Evolutionary conservation across 108 stramenopile species (phyloP).

Genomic region (Pseudonitzschia pungens): DNA sequence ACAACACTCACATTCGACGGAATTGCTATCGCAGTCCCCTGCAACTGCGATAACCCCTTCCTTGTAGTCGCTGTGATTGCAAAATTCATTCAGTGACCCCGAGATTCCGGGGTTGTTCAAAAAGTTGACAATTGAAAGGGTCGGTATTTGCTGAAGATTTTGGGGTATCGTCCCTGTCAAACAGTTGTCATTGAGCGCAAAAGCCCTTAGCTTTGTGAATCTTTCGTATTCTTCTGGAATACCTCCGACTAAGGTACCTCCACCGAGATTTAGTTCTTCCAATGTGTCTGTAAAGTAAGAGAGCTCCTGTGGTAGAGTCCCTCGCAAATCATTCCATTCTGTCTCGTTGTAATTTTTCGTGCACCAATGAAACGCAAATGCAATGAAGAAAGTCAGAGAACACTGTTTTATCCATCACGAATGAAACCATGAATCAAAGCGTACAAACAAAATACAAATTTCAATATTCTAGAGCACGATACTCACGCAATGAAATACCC

Average conservation of each 20-base stretch:
- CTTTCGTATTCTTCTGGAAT: constrained; percentile 29
- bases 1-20: constrained; percentile 11
- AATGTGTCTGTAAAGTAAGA: neutral
- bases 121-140: constrained; percentile 16
- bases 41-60: neutral
- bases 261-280: neutral
- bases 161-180: constrained; percentile 36
- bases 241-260: constrained; percentile 16
- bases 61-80: neutral
- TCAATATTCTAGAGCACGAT: neutral
- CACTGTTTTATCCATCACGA: neutral
- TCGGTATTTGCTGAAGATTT: constrained; percentile 30
- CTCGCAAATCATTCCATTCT: neutral
- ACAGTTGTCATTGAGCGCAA: constrained; percentile 2
- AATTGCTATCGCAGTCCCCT: neutral
- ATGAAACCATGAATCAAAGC: neutral
- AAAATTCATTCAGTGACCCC: constrained; percentile 3
- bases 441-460: neutral
- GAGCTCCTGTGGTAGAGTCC: neutral
- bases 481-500: neutral
- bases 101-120: constrained; percentile 9
- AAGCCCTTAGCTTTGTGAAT: neutral
- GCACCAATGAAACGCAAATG: neutral
- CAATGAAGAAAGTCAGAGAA: neutral
- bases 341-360: neutral